Evolutionary conservation across 768 basidiomycete species (phyloP).

Genomic region (Tricholoma furcatifolium): DNA sequence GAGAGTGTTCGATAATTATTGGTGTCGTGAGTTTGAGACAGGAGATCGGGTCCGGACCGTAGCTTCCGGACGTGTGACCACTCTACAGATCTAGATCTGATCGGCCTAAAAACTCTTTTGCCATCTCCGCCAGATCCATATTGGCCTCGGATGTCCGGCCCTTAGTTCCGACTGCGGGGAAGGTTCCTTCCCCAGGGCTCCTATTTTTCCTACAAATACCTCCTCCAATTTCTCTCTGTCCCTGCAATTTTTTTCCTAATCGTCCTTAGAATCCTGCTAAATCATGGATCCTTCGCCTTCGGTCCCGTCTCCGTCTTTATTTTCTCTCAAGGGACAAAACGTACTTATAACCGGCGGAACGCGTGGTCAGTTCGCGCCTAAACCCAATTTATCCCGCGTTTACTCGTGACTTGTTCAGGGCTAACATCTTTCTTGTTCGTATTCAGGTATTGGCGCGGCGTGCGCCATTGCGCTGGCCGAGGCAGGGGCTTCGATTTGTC

Average conservation of each 20-base stretch:
- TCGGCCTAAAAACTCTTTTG: constrained; percentile 9
- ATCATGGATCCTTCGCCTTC: constrained; percentile 56
- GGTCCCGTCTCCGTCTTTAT: constrained; percentile 52
- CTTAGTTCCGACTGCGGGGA: constrained; percentile 16
- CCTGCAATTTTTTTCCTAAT: constrained; percentile 7
- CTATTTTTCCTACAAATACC: constrained; percentile 8
- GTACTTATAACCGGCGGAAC: constrained; percentile 82
- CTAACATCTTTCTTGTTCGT: neutral
- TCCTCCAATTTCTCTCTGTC: neutral
- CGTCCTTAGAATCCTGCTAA: neutral
- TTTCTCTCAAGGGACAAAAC: constrained; percentile 63
- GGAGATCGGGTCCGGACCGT: constrained; percentile 21
- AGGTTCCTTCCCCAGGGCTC: constrained; percentile 9
- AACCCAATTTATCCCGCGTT: constrained; percentile 8
- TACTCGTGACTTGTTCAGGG: constrained; percentile 3
- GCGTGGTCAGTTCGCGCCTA: constrained; percentile 46
- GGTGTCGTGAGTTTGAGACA: constrained; percentile 17
- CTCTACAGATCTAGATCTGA: constrained; percentile 15
- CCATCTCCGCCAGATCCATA: constrained; percentile 1
- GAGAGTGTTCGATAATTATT: constrained; percentile 14
- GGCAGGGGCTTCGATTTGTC: constrained; percentile 47
- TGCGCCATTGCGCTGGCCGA: constrained; percentile 48
- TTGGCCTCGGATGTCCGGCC: constrained; percentile 15
- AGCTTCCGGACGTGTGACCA: constrained; percentile 16
- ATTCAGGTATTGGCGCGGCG: constrained; percentile 48